Percentiles rank a stretch among this genome's conserved stretches.
These are phyloP conservation scores for Globisporangium splendens DNA, from an alignment of 352 stramenopile genomes.

Conservation along the genomic window DNA sequence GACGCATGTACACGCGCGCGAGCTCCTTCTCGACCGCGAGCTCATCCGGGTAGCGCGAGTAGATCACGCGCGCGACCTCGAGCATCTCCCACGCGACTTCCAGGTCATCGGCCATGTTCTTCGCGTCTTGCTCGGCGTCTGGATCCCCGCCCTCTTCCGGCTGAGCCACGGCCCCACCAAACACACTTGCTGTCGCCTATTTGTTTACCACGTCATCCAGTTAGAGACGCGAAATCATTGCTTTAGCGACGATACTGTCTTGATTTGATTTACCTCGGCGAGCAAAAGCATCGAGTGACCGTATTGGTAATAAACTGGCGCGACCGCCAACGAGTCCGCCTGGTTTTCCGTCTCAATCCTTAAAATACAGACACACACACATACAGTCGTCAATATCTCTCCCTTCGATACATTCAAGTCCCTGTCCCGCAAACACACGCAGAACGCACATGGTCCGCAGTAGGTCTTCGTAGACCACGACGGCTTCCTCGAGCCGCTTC, in stretches of 20 bases:
- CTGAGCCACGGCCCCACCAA: slow-evolving; percentile 35
- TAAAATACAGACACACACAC: neutral
- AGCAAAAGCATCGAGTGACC: slow-evolving; percentile 76
- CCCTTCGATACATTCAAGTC: neutral
- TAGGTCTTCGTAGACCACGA: slow-evolving; percentile 71
- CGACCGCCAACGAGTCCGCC: slow-evolving; percentile 55
- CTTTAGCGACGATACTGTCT: neutral
- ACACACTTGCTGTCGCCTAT: slow-evolving; percentile 49
- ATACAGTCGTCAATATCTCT: neutral
- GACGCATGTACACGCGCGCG: slow-evolving; percentile 70
- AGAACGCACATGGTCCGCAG: slow-evolving; percentile 64
- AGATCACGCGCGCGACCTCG: slow-evolving; percentile 79
- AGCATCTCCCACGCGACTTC: slow-evolving; percentile 87
- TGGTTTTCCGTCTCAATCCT: slow-evolving; percentile 72
- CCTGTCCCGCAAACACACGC: too few species aligned
- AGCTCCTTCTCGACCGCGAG: slow-evolving; percentile 72
- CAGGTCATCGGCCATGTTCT: slow-evolving; percentile 61
- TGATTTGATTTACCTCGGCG: slow-evolving; percentile 30
- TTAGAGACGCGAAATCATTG: neutral
- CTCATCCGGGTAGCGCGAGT: slow-evolving; percentile 66
- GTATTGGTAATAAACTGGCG: slow-evolving; percentile 83
- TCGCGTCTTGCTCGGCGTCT: slow-evolving; percentile 57
- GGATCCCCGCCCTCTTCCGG: slow-evolving; percentile 17
- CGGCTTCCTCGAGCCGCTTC: slow-evolving; percentile 77
- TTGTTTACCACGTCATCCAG: neutral